Evolutionary conservation across 176 grass and related monocot genomes (phyloP).

Genomic region (Oryza coarctata): DNA sequence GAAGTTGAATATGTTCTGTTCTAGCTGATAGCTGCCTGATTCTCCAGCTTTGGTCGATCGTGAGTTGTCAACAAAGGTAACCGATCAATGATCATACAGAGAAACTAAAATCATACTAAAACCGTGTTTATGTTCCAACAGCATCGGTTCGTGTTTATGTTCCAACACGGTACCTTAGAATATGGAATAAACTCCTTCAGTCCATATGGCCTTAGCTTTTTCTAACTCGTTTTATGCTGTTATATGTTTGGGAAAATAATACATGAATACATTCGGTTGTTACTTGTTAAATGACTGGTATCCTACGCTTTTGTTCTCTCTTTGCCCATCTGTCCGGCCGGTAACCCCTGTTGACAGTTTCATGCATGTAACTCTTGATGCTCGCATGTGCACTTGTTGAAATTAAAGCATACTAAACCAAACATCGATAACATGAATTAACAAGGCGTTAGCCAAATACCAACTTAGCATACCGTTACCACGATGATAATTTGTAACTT

Average conservation of each 20-base stretch:
- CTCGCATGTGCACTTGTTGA: background rate
- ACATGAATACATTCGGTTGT: constrained; percentile 34
- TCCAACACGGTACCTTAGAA: background rate
- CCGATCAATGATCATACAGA: constrained; percentile 17
- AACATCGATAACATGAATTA: background rate
- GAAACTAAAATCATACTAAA: constrained; percentile 32
- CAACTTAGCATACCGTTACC: background rate
- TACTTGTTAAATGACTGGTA: constrained; percentile 51
- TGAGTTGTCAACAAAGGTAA: constrained; percentile 39
- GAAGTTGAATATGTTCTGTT: constrained; percentile 45
- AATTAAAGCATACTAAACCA: background rate
- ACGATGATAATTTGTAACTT: background rate
- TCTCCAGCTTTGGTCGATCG: constrained; percentile 18
- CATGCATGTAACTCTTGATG: background rate
- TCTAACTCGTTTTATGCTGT: background rate
- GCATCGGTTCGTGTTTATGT: constrained; percentile 41
- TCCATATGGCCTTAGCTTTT: constrained; percentile 32
- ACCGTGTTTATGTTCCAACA: constrained; percentile 35
- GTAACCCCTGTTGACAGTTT: background rate
- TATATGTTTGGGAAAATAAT: constrained; percentile 31
- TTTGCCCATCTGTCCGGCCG: background rate
- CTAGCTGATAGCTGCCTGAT: constrained; percentile 28
- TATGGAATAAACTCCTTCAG: constrained; percentile 28
- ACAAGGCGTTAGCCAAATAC: background rate
- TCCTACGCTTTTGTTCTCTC: constrained; percentile 36